These are phyloP conservation scores for Colletotrichum viniferum DNA, from an alignment of 2,329 filamentous ascomycete species.

Conservation along the genomic window DNA sequence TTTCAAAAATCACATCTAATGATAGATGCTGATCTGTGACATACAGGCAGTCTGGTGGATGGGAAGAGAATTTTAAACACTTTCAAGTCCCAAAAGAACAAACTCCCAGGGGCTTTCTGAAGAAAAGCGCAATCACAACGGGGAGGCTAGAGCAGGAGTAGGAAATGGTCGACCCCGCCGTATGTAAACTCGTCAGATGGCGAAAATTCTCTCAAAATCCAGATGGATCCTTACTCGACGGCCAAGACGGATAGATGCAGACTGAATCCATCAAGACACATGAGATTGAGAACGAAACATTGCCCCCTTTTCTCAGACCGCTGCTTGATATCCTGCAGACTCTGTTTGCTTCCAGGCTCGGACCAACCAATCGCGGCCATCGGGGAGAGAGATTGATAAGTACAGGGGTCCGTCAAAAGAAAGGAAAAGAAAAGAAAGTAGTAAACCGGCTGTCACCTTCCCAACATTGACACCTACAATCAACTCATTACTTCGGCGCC, in stretches of 20 bases:
- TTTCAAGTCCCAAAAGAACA: not conserved
- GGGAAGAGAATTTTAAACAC: not conserved
- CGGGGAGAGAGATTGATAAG: not conserved
- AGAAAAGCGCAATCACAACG: not conserved
- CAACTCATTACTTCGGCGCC: not conserved
- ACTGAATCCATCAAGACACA: not conserved
- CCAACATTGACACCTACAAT: not conserved
- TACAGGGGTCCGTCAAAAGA: not conserved
- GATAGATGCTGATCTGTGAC: not conserved
- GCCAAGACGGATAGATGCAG: not conserved
- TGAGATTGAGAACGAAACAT: not conserved
- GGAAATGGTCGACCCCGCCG: not conserved
- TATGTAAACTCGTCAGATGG: not conserved
- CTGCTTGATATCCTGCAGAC: not conserved
- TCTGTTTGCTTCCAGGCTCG: not conserved
- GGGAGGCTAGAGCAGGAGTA: not conserved
- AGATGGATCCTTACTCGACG: not conserved
- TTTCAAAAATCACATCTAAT: not conserved
- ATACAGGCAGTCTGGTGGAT: not conserved
- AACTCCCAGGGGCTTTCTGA: not conserved
- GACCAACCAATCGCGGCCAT: not conserved
- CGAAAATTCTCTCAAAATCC: not conserved
- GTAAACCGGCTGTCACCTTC: not conserved
- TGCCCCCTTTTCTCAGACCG: not conserved
- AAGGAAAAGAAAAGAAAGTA: not conserved